These are phyloP conservation scores for Sonneratia caseolaris DNA, from an alignment of 345 rosid genomes.

Conservation along the genomic window DNA sequence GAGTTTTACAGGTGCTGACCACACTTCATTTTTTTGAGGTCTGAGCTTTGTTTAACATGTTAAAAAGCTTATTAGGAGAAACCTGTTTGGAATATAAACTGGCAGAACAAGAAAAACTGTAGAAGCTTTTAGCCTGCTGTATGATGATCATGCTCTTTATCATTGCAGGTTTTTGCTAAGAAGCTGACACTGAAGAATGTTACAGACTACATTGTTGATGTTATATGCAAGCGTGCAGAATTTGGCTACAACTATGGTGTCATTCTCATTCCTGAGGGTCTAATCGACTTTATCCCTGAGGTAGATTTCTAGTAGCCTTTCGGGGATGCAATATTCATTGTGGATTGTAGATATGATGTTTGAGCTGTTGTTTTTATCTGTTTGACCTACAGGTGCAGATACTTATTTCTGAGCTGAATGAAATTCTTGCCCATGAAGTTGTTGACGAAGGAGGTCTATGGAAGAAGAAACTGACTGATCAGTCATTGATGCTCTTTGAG, in stretches of 20 bases:
- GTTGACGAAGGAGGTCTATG: constrained; percentile 72
- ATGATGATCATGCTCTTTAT: neutral
- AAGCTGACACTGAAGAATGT: constrained; percentile 78
- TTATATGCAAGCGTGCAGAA: constrained; percentile 63
- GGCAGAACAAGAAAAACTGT: neutral
- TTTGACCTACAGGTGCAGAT: constrained; percentile 30
- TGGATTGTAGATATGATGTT: neutral
- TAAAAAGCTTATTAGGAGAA: neutral
- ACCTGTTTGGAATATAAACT: neutral
- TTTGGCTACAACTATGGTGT: constrained; percentile 48
- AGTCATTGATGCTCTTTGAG: constrained; percentile 68
- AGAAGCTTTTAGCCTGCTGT: neutral
- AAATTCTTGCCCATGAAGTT: constrained; percentile 31
- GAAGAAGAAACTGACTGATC: constrained; percentile 68
- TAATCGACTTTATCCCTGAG: constrained; percentile 55
- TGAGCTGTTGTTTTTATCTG: neutral
- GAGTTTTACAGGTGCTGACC: neutral
- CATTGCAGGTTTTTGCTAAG: constrained; percentile 66
- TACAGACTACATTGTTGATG: constrained; percentile 77
- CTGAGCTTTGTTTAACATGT: neutral
- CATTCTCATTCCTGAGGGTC: constrained; percentile 47
- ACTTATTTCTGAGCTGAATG: constrained; percentile 42
- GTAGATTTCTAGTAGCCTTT: constrained; percentile 12
- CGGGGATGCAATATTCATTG: neutral
- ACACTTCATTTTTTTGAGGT: neutral